Evolutionary conservation across 495 filamentous ascomycete genomes (phyloP), one percentile per base, ranked within the genome.

Genomic region (Bathelium albidoporum): DNA sequence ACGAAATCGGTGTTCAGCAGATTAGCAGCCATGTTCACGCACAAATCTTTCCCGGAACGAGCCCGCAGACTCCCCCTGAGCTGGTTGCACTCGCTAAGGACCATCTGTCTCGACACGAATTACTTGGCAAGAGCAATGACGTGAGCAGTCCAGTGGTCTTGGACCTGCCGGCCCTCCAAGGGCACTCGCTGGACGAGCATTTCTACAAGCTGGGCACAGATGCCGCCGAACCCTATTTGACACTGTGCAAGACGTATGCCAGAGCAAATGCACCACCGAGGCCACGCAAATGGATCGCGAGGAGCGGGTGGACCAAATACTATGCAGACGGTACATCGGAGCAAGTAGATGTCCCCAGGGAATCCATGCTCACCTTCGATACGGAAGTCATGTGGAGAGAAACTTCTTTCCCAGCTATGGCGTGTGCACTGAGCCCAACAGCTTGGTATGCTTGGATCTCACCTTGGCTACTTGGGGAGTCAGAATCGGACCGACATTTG

Each of bases 371-470:
- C 44, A 89, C 86, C 32, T 99, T 99, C 71, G 94, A 99, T 74
- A 94, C 91, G 14, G 94, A 99, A 75, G 92, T 97, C 55, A 87
- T 99, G 86, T 99, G 87, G 78, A 96, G 95, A 69, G 83, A 91
- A 70, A 89, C 86, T 69, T 84, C 87, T 0, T 97, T 88, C 74
- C 91, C 94, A 5, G 89, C 95, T 44, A 97, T 99, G 94, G 94
- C 94, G 39, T 97, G 91, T 66, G 94, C 94, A 11, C 88, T 85
- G 58, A 89, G 89, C 65, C 85, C 89, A 12, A 89, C 85, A 16
- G 85, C 89, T 26, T 99, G 94, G 94, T 99, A 97, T 77, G 89
- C 88, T 1, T 99, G 94, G 94, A 73, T 99, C 59, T 97, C 92
- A 24, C 94, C 94, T 0, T 99, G 94, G 94, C 77, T 99, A 26